Evolutionary conservation across 768 basidiomycete species (phyloP).

Genomic region (Baorangia bicolor): DNA sequence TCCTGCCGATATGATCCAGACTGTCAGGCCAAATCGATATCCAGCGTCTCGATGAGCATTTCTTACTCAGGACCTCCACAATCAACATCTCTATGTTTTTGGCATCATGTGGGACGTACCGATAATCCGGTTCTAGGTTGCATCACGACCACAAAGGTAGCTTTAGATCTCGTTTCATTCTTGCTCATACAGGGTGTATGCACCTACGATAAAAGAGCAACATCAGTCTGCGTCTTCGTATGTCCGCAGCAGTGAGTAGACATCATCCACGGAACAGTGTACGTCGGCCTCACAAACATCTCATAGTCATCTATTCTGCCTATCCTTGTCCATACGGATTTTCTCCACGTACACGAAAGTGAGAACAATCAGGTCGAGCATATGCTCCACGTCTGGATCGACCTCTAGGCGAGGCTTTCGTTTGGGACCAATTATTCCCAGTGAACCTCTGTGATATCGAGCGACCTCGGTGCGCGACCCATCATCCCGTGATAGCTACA

Average conservation of each 20-base stretch:
- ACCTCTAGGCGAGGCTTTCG: constrained; percentile 20
- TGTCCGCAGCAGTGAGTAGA: neutral
- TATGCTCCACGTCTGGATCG: constrained; percentile 18
- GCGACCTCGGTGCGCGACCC: constrained; percentile 12
- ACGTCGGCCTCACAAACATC: constrained; percentile 1
- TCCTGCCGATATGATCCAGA: neutral
- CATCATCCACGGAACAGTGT: neutral
- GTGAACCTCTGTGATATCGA: constrained; percentile 18
- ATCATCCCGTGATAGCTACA: constrained; percentile 24
- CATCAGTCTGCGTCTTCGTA: neutral
- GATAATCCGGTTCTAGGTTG: neutral
- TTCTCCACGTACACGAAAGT: constrained; percentile 36
- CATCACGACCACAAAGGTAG: neutral
- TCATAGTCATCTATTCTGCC: neutral
- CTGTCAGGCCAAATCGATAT: constrained; percentile 16
- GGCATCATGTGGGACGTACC: neutral
- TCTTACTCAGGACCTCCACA: neutral
- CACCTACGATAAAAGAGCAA: constrained; percentile 9
- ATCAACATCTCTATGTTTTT: neutral
- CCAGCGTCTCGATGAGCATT: neutral
- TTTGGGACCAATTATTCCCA: constrained; percentile 22
- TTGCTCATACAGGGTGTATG: neutral
- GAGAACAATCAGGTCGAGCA: constrained; percentile 29
- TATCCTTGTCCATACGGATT: constrained; percentile 26
- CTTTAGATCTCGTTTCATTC: neutral